Percentiles rank a stretch among this genome's conserved stretches.
Conservation (phyloP, 2,329 filamentous ascomycete species). For the Shiraia bambusicola region DNA sequence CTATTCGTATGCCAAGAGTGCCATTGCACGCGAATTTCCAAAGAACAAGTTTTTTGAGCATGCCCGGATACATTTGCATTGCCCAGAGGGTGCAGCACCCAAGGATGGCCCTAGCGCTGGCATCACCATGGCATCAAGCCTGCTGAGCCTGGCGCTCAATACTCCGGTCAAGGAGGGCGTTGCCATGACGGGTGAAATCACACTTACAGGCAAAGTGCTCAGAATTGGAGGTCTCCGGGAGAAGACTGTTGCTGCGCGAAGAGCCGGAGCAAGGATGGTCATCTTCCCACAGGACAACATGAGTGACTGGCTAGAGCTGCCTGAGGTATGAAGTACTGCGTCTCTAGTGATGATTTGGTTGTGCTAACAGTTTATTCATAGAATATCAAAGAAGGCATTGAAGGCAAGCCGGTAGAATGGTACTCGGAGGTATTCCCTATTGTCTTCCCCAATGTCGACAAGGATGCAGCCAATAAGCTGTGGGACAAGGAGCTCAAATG, state of each 20-base stretch:
- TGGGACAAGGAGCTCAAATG: slow-evolving; percentile 65
- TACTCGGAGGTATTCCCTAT: slow-evolving; percentile 91
- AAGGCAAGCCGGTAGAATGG: slow-evolving; percentile 89
- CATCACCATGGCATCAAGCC: slow-evolving; percentile 95
- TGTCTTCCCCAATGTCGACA: slow-evolving; percentile 81
- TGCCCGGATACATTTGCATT: slow-evolving; percentile 92
- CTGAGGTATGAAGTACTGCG: slow-evolving; percentile 68
- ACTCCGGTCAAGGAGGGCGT: slow-evolving; percentile 78
- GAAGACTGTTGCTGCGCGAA: slow-evolving; percentile 93
- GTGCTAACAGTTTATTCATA: slow-evolving; percentile 48
- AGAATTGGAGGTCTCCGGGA: slow-evolving; percentile 91
- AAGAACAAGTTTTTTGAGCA: slow-evolving; percentile 96
- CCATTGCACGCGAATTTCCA: slow-evolving; percentile 81
- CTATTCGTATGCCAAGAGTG: slow-evolving; percentile 91
- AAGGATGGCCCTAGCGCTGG: slow-evolving; percentile 83
- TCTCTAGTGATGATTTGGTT: too few species aligned
- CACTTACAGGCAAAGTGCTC: slow-evolving; percentile 93
- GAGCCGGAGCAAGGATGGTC: slow-evolving; percentile 89
- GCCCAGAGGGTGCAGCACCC: slow-evolving; percentile 91
- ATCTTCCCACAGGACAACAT: slow-evolving; percentile 95
- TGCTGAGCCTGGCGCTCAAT: slow-evolving; percentile 82
- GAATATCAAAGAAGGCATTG: slow-evolving; percentile 97
- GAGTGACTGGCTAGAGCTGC: slow-evolving; percentile 96
- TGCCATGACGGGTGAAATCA: slow-evolving; percentile 97
- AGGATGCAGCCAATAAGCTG: slow-evolving; percentile 66